A percentile compares a stretch with the other conserved stretches of the same genome.
Conservation (phyloP, 176 grass and related monocot species). For the Ensete ventricosum region DNA sequence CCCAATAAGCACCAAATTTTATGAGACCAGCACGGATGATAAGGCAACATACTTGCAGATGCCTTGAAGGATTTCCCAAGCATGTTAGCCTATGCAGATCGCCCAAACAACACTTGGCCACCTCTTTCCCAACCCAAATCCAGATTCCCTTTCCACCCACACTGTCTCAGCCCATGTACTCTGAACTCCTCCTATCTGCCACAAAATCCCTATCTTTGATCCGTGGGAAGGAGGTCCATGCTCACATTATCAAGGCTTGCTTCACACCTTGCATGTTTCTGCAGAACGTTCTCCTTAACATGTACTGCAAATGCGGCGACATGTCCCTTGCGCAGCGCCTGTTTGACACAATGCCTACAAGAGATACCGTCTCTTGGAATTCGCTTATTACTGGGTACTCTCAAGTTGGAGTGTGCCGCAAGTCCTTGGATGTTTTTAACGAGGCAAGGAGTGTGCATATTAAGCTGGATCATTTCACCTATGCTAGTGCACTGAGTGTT, state of each 20-base stretch:
- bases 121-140: not conserved
- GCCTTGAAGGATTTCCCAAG: not conserved
- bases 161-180: constrained; percentile 12
- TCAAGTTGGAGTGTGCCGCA: constrained; percentile 5
- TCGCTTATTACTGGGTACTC: constrained; percentile 39
- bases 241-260: constrained; percentile 30
- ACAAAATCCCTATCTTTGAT: constrained; percentile 6
- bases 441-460: constrained; percentile 5
- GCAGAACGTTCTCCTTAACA: constrained; percentile 40
- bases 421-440: constrained; percentile 23
- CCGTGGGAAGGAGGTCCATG: constrained; percentile 31
- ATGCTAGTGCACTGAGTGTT: constrained; percentile 24
- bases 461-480: constrained; percentile 46
- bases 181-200: constrained; percentile 36
- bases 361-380: constrained; percentile 55
- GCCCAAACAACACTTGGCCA: not conserved
- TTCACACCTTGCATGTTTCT: constrained; percentile 34
- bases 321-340: constrained; percentile 18
- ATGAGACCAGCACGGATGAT: not conserved
- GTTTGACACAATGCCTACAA: constrained; percentile 38
- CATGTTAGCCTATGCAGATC: not conserved
- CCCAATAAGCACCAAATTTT: not conserved
- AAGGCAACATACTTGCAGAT: not conserved
- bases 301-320: constrained; percentile 32
- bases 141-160: not conserved